These are phyloP conservation scores for Arbutus unedo DNA, from an alignment of 148 eudicot species.

Conservation along the genomic window DNA sequence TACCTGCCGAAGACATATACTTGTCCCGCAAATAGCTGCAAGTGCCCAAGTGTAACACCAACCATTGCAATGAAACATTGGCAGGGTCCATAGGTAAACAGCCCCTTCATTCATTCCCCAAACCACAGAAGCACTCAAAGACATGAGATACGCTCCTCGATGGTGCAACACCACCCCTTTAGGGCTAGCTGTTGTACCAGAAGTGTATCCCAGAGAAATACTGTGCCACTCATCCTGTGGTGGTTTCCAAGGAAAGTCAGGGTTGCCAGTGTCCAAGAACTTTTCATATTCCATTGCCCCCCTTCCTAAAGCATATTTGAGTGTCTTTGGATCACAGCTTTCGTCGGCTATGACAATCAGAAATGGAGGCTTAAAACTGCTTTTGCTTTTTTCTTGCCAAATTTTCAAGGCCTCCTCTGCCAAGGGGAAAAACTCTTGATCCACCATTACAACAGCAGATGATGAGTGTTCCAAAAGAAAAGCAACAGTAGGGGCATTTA, in stretches of 20 bases:
- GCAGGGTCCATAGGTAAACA: slow-evolving; percentile 87
- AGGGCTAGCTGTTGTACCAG: slow-evolving; percentile 97
- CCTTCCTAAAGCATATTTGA: slow-evolving; percentile 57
- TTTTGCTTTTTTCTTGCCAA: slow-evolving; percentile 44
- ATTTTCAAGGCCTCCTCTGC: slow-evolving; percentile 81
- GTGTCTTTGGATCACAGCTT: slow-evolving; percentile 64
- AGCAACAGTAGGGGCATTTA: slow-evolving; percentile 74
- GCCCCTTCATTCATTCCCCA: slow-evolving; percentile 91
- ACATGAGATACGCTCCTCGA: slow-evolving; percentile 88
- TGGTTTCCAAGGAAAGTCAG: slow-evolving; percentile 77
- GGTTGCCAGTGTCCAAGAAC: slow-evolving; percentile 76
- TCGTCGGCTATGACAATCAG: slow-evolving; percentile 78
- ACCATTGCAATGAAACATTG: slow-evolving; percentile 97
- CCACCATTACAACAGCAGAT: slow-evolving; percentile 71
- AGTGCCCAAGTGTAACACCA: slow-evolving; percentile 97
- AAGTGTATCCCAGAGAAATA: slow-evolving; percentile 85
- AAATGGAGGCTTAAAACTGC: slow-evolving; percentile 56
- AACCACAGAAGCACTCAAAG: slow-evolving; percentile 60
- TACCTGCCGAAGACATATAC: slow-evolving; percentile 96
- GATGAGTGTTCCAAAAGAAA: slow-evolving; percentile 79
- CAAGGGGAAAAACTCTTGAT: slow-evolving; percentile 78
- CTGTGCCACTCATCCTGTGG: slow-evolving; percentile 98
- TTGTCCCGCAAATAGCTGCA: slow-evolving; percentile 92
- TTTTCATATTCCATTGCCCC: slow-evolving; percentile 84
- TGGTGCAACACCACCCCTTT: slow-evolving; percentile 95